Evolutionary conservation across 306 rosid genomes (phyloP), one percentile per base, ranked within the genome.

Genomic region (Astragalus membranaceus): DNA sequence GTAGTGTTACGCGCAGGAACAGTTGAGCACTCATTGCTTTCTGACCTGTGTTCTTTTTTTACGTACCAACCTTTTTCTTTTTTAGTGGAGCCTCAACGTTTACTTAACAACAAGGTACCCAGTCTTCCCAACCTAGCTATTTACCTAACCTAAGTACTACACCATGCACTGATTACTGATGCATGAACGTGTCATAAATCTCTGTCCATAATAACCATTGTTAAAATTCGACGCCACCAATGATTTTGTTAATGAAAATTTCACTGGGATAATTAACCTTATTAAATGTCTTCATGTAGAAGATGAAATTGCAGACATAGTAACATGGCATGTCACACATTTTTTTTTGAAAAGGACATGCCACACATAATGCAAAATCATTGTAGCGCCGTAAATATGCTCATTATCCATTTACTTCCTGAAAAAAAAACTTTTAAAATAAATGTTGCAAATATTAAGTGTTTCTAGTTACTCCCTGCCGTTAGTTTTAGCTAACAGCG

Each of bases 121-220:
- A 39, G 4, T 59, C 65, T 73, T 9, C 13, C 41, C 37, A 65
- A 67, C 67, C 64, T 55, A 64, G 64, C 55, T 68, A 14, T 46
- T 67, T 10, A 63, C 64, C 79, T 58, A 73, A 75, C 79, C 72
- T 51, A 78, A 47, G 13, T 50, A 41, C 66, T 73, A 17, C 29
- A 59, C 75, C 79, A 79, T 79, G 82, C 79, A 73, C 79, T 79
- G 51, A 61, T 66, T 49, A 41, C 59, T 4, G 60, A 33, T 72
- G 51, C 75, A 67, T 79, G 69, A 48, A 59, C 66, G 78, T 57
- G 16, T 41, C 62, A 56, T 13, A 49, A 15, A 36, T 58, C 64
- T 8, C 23, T 58, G 2, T n/a, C 44, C 64, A 58, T 57, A 57
- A 32, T 26, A 26, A 26, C 30, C 30, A 26, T 26, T 26, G 30